Evolutionary conservation across 2,329 filamentous ascomycete species (phyloP).

Genomic region (Alternaria postmessia): DNA sequence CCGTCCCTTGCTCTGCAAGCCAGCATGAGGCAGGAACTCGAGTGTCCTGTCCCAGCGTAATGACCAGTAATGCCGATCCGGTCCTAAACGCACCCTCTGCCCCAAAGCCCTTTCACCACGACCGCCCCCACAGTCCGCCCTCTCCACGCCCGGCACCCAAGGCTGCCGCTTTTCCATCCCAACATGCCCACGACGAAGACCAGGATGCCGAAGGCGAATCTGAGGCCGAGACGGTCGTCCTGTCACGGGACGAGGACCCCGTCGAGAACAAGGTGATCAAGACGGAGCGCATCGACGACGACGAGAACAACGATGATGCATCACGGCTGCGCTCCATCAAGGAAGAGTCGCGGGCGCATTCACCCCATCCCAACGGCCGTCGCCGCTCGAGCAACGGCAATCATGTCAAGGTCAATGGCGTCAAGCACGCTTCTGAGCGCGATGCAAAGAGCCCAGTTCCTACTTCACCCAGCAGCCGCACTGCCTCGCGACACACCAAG

Average conservation of each 20-base stretch:
- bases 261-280: conserved; percentile 53
- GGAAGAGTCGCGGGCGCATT: conserved; percentile 35
- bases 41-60: conserved; percentile 50
- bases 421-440: conserved; percentile 38
- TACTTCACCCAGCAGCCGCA: conserved; percentile 48
- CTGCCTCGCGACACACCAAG: conserved; percentile 45
- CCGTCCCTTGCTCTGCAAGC: conserved; percentile 41
- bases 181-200: conserved; percentile 37
- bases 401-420: conserved; percentile 39
- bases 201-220: conserved; percentile 55
- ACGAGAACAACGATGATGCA: conserved; percentile 33
- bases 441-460: conserved; percentile 45
- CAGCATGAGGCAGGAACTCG: conserved; percentile 52
- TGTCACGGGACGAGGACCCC: conserved; percentile 52
- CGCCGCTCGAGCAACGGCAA: conserved; percentile 33
- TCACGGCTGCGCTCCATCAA: conserved; percentile 38
- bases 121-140: conserved; percentile 23
- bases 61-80: conserved; percentile 51
- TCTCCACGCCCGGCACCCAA: conserved; percentile 22
- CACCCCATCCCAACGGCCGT: conserved; percentile 39
- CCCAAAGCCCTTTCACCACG: conserved; percentile 21
- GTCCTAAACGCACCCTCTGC: conserved; percentile 41
- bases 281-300: conserved; percentile 48
- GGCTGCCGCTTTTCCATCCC: conserved; percentile 5
- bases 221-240: conserved; percentile 60